Evolutionary conservation across 2,329 filamentous ascomycete genomes (phyloP).

Genomic region (Apiospora kogelbergensis): DNA sequence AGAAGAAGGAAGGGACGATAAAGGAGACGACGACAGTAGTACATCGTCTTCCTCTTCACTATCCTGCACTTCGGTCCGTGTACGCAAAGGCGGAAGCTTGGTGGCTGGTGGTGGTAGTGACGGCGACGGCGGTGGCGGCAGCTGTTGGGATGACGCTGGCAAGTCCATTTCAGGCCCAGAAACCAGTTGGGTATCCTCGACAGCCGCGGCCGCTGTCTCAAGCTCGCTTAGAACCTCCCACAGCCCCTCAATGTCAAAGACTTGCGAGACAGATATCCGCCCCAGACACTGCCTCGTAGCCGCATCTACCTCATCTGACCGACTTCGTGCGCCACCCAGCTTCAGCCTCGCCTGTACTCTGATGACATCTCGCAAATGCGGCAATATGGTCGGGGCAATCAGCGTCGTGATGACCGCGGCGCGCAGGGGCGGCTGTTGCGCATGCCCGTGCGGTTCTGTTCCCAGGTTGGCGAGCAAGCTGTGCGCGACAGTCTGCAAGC

Average conservation of each 20-base stretch:
- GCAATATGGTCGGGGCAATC: constrained; percentile 40
- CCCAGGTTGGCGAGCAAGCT: constrained; percentile 32
- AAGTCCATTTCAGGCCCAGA: background rate
- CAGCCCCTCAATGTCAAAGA: constrained; percentile 60
- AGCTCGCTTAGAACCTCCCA: constrained; percentile 57
- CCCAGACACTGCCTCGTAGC: constrained; percentile 41
- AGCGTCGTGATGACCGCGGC: constrained; percentile 51
- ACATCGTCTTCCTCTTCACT: constrained; percentile 41
- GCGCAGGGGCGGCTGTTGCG: constrained; percentile 9
- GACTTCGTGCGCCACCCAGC: constrained; percentile 17
- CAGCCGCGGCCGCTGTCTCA: constrained; percentile 23
- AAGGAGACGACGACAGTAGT: constrained; percentile 21
- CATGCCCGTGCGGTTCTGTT: background rate
- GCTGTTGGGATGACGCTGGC: constrained; percentile 21
- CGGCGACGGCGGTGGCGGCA: constrained; percentile 5
- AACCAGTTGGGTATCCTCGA: background rate
- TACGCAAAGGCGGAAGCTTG: constrained; percentile 7
- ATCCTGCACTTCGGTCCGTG: constrained; percentile 33
- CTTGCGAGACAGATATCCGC: constrained; percentile 51
- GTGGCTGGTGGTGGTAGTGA: background rate
- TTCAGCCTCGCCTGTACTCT: constrained; percentile 32
- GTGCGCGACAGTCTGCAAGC: constrained; percentile 46
- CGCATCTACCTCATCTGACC: constrained; percentile 18
- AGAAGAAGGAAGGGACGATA: constrained; percentile 6
- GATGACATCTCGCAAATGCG: constrained; percentile 41